Evolutionary conservation across 176 grass and related monocot genomes (phyloP), one percentile per base, ranked within the genome.

Genomic region (Aegilops umbellulata): DNA sequence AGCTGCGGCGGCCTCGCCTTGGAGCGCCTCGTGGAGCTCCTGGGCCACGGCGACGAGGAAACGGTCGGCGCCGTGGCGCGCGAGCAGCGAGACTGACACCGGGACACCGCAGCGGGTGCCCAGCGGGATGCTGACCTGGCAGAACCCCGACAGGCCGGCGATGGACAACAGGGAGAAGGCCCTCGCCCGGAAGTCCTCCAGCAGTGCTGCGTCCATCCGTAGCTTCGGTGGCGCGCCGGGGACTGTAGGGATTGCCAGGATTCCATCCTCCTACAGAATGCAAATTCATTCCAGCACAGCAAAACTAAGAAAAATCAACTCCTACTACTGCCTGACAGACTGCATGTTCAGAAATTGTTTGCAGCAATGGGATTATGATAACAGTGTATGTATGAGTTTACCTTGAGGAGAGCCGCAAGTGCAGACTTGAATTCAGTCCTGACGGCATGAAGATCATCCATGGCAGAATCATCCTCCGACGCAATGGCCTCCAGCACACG

Each of bases 121-220:
- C 26, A 97, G 85, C 10, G 95, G 95, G 84, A 97, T 92, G 55
- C 70, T 89, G 65, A 97, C 78, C 92, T 94, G 94, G 72, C 94
- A 97, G 90, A 92, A 94, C 61, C 94, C 86, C 20, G 88, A 92
- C 23, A 97, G 74, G 64, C 95, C 95, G 38, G 92, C 92, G 5
- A 94, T 97, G 15, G 95, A 97, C 14, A 97, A 81, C 66, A 97
- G 86, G 8, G 88, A 92, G 66, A 97, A 97, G 77, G 95, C 95
- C 41, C 51, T 92, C 9, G 95, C 88, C 5, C 90, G 86, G 49
- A 89, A 97, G 4, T 76, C 87, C 47, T 91, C 86, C 25, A 94
- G 86, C 1, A 84, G 51, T 47, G 32, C 15, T 10, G 90, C 66
- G 32, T 94, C 92, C 90, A 90, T 92, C 26, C 32, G 32, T 31